These are phyloP conservation scores for Alliaria petiolata DNA, from an alignment of 345 rosid species.

Conservation along the genomic window DNA sequence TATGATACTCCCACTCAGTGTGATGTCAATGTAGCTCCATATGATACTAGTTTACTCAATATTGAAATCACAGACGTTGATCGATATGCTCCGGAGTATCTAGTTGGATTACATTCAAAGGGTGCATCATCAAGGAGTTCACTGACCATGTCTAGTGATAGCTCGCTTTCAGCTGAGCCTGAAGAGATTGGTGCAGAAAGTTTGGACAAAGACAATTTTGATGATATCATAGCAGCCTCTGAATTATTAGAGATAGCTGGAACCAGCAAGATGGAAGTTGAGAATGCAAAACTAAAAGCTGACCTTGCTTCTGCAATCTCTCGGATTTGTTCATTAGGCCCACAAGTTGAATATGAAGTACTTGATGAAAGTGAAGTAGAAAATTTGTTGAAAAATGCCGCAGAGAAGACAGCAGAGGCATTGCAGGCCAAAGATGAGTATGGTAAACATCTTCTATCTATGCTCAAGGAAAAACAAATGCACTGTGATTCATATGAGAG, in stretches of 20 bases:
- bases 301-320: conserved; percentile 96
- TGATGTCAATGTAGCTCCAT: conserved; percentile 87
- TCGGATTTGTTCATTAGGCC: conserved; percentile 57
- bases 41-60: conserved; percentile 70
- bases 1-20: conserved; percentile 87
- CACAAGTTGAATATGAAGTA: conserved; percentile 60
- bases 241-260: conserved; percentile 86
- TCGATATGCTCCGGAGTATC: conserved; percentile 80
- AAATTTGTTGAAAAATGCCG: conserved; percentile 55
- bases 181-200: conserved; percentile 47
- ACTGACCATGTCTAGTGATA: conserved; percentile 56
- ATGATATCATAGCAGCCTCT: conserved; percentile 57
- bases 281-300: conserved; percentile 95
- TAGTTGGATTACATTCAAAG: conserved; percentile 55
- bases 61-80: conserved; percentile 76
- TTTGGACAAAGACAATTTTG: conserved; percentile 44
- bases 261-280: conserved; percentile 93
- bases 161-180: conserved; percentile 52
- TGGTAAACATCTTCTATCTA: conserved; percentile 60
- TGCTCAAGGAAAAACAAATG: conserved; percentile 74
- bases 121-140: conserved; percentile 53
- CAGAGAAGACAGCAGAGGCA: conserved; percentile 84
- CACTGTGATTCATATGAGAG: conserved; percentile 83
- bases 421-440: conserved; percentile 80
- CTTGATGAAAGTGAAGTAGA: conserved; percentile 64